These are phyloP conservation scores for Epichloe sp. DNA, from an alignment of 2,329 filamentous ascomycete species.

Conservation along the genomic window DNA sequence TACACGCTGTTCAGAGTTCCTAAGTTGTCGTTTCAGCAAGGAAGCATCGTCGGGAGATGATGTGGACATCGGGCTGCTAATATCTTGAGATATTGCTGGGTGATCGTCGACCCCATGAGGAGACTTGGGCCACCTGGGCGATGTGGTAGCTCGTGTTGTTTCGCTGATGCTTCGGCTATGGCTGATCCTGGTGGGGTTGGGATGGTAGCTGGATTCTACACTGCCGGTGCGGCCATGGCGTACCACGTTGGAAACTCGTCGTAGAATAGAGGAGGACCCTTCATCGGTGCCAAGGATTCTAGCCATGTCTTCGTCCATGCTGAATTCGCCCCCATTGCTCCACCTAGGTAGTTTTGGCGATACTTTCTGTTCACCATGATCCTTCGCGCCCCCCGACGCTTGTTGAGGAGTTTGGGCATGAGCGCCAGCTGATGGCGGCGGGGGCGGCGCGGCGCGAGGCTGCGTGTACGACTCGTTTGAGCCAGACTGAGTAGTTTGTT, in stretches of 20 bases:
- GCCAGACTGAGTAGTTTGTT: constrained; percentile 9
- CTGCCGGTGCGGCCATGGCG: constrained; percentile 86
- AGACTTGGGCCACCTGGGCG: constrained; percentile 58
- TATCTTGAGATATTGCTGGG: constrained; percentile 35
- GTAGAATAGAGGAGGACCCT: constrained; percentile 64
- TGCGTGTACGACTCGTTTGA: constrained; percentile 42
- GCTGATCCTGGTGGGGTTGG: constrained; percentile 25
- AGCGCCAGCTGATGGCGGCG: constrained; percentile 23
- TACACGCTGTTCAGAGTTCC: constrained; percentile 71
- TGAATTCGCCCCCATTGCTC: constrained; percentile 77
- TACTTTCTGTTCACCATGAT: constrained; percentile 29
- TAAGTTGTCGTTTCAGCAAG: constrained; percentile 60
- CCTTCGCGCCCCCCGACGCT: constrained; percentile 35
- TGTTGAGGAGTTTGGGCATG: constrained; percentile 26
- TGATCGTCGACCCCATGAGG: constrained; percentile 42
- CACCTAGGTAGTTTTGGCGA: constrained; percentile 59
- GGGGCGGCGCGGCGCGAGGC: constrained; percentile 41
- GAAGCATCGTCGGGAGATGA: constrained; percentile 52
- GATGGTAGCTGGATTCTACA: constrained; percentile 39
- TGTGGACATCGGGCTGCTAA: constrained; percentile 59
- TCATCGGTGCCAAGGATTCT: constrained; percentile 74
- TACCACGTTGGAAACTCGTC: constrained; percentile 83
- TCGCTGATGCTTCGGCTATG: constrained; percentile 54
- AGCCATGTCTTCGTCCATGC: constrained; percentile 90
- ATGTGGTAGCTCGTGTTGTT: constrained; percentile 49